These are phyloP conservation scores for Globisporangium abappressorium DNA, from an alignment of 352 stramenopile species.

Conservation along the genomic window DNA sequence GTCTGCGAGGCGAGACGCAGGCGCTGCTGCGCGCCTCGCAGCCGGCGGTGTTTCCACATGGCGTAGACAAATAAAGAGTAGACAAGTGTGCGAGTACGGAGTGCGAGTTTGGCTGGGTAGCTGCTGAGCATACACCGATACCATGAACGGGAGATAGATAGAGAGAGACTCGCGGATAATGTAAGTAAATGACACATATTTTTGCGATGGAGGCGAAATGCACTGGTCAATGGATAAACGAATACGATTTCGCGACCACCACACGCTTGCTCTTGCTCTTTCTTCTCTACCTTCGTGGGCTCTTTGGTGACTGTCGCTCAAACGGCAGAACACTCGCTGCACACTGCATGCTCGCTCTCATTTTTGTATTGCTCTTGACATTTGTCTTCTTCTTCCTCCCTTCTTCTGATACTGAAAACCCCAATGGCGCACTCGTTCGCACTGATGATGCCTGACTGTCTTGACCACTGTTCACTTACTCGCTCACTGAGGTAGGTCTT, in stretches of 20 bases:
- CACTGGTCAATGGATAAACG: neutral
- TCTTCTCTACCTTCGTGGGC: neutral
- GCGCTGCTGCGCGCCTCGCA: constrained; percentile 62
- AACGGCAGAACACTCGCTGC: neutral
- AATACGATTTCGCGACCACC: constrained; percentile 1
- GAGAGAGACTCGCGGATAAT: neutral
- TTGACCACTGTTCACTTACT: neutral
- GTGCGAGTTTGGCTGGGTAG: too few species aligned
- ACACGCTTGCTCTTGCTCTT: neutral
- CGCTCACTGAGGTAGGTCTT: neutral
- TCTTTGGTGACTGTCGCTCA: neutral
- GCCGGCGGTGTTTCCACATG: constrained; percentile 51
- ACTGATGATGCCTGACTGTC: neutral
- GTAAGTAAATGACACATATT: constrained; percentile 1
- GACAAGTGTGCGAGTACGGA: neutral
- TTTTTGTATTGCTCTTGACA: constrained; percentile 6
- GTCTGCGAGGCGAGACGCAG: constrained; percentile 62
- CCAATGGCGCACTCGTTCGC: neutral
- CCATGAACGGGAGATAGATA: too few species aligned
- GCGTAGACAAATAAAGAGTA: neutral
- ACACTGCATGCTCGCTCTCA: neutral
- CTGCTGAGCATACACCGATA: too few species aligned
- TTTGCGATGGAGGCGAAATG: neutral
- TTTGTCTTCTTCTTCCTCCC: neutral
- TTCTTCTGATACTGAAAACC: constrained; percentile 9